Percentiles rank a stretch among this genome's conserved stretches.
phyloP scores from a whole-genome alignment of 2,329 filamentous ascomycete species.

The Arthroderma uncinatum region DNA sequence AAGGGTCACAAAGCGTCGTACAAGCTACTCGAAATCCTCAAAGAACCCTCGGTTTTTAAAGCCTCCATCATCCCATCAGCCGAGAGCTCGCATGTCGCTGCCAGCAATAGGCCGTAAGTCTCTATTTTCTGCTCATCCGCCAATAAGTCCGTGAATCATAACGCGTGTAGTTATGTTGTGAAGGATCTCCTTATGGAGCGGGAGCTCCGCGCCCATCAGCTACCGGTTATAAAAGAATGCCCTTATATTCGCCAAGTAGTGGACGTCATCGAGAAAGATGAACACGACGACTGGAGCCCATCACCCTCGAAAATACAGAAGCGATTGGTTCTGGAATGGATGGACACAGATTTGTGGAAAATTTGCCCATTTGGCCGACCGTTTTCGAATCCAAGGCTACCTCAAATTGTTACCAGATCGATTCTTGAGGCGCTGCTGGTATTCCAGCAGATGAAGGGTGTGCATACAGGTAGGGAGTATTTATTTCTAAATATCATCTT shows the following conservation, averaged over 20 bases:
- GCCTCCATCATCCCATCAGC: neutral
- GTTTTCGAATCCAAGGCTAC: conserved; percentile 12
- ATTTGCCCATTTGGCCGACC: conserved; percentile 10
- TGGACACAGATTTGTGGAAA: conserved; percentile 13
- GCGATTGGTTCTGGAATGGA: conserved; percentile 12
- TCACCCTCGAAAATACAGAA: conserved; percentile 8
- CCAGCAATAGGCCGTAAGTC: neutral
- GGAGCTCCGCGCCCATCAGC: conserved; percentile 11
- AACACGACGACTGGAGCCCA: neutral
- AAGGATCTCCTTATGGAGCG: conserved; percentile 10
- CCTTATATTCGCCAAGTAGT: conserved; percentile 9
- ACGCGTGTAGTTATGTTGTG: no score
- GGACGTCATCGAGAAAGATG: conserved; percentile 8
- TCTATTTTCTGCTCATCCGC: no score
- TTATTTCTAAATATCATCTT: neutral
- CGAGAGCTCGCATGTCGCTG: neutral
- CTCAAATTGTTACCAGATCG: conserved; percentile 8
- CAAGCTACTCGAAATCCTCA: neutral
- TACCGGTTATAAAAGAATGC: conserved; percentile 9
- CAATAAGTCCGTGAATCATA: no score
- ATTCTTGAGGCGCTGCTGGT: conserved; percentile 8
- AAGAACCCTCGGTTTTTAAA: neutral
- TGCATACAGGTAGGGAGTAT: neutral
- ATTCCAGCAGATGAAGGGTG: neutral
- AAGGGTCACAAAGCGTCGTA: neutral